Percentiles rank a stretch among this genome's conserved stretches.
These are phyloP conservation scores for Fusarium sarcochroum DNA, from an alignment of 2,329 filamentous ascomycete species.

Conservation along the genomic window DNA sequence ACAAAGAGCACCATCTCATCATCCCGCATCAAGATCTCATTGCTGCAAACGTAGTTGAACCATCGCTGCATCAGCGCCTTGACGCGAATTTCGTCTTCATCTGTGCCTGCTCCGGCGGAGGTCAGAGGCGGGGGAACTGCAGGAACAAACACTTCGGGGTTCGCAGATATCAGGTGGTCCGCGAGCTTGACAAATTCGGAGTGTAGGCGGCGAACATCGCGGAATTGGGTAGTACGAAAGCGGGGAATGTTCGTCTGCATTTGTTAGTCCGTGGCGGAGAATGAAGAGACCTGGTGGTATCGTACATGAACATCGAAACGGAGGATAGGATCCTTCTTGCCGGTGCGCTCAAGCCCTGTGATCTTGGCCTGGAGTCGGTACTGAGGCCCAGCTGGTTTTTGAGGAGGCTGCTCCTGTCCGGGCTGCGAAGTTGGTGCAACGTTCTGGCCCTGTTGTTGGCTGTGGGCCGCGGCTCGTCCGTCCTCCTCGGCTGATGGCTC, in stretches of 20 bases:
- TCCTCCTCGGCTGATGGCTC: constrained; percentile 33
- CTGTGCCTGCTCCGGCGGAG: constrained; percentile 93
- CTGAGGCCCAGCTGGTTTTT: constrained; percentile 72
- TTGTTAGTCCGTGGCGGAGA: constrained; percentile 42
- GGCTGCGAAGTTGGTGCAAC: constrained; percentile 39
- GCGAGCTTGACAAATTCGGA: constrained; percentile 97
- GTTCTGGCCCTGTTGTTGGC: constrained; percentile 49
- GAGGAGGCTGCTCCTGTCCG: constrained; percentile 66
- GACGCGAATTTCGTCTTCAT: constrained; percentile 92
- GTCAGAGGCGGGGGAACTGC: constrained; percentile 96
- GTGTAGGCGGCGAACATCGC: constrained; percentile 94
- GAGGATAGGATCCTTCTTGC: constrained; percentile 94
- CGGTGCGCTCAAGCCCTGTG: constrained; percentile 90
- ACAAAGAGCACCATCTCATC: constrained; percentile 98
- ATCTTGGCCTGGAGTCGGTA: constrained; percentile 96
- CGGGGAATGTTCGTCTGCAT: constrained; percentile 95
- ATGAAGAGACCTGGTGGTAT: constrained; percentile 3
- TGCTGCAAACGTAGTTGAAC: constrained; percentile 93
- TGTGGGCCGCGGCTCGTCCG: constrained; percentile 33
- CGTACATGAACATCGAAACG: constrained; percentile 95
- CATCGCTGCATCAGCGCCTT: constrained; percentile 93
- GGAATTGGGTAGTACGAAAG: constrained; percentile 97
- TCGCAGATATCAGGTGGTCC: constrained; percentile 96
- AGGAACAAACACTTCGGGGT: constrained; percentile 94
- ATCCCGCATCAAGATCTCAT: constrained; percentile 92